Evolutionary conservation across 1,139 yeast genomes (phyloP), one percentile per base, ranked within the genome.

Genomic region (Pichiaceae sp.): DNA sequence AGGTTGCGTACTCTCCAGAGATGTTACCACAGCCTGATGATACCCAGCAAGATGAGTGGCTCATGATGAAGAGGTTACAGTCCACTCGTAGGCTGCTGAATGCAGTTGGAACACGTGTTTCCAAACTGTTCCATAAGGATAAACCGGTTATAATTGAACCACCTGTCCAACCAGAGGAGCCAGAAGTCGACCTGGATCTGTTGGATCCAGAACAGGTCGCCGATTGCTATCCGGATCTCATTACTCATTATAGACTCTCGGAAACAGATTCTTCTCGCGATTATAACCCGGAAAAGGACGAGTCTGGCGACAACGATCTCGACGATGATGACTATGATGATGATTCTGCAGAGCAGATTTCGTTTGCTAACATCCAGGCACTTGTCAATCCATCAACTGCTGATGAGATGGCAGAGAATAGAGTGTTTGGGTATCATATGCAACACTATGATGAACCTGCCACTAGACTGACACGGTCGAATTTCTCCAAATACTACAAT

Each of bases 211-310:
- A 7, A 7, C 9, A 7, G 7, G 24, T 21, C 9, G 24, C 24
- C 11, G 24, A 21, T 7, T 7, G 24, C 24, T 21, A 21, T 21
- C 24, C 24, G 24, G 7, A 21, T 11, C 11, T 21, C 9, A 21
- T 21, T 7, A 7, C 7, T 7, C 11, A 7, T 21, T 7, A 8
- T 2, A 8, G n/a, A 17, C 45, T 72, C 17, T 59, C 72, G 1
- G 78, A 72, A 12, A 49, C 57, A 7, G 83, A 76, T 46, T 52
- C 55, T 20, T 73, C 47, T 1, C 37, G 33, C 1, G 45, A 42
- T 26, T 38, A 33, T 18, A 23, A 12, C n/a, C 21, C 14, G 7
- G 46, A 47, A 6, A 16, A 24, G n/a, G 36, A 34, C n/a, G 40
- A 34, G 6, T 16, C 31, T 5, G 43, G 29, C 15, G 29, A 14